These are phyloP conservation scores for Podila epicladia DNA, from an alignment of 192 early-diverging fungal species.

Conservation along the genomic window DNA sequence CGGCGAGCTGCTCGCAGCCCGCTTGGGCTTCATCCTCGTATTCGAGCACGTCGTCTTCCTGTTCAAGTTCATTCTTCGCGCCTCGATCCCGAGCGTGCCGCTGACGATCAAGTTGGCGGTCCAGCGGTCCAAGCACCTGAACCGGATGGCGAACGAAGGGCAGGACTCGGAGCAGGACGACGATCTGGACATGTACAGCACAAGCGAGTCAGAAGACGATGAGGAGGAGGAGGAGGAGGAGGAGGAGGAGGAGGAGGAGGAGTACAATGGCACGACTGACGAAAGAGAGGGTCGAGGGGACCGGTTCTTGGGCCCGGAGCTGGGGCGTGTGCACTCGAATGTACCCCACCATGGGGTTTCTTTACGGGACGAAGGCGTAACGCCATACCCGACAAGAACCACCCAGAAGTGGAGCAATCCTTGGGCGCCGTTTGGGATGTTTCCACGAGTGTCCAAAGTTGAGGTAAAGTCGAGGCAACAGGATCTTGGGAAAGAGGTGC, in stretches of 20 bases:
- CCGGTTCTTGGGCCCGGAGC: not conserved
- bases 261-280: not conserved
- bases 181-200: conserved; percentile 10
- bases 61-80: conserved; percentile 39
- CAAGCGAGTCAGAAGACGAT: not conserved
- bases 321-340: not conserved
- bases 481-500: not conserved
- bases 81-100: conserved; percentile 36
- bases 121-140: conserved; percentile 30
- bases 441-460: not conserved
- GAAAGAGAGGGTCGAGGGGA: not conserved
- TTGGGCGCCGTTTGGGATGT: not conserved
- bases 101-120: conserved; percentile 43
- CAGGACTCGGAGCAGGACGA: conserved; percentile 27
- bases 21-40: conserved; percentile 39
- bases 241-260: not conserved
- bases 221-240: not conserved
- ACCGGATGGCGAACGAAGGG: conserved; percentile 14
- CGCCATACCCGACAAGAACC: not conserved
- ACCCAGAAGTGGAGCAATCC: not conserved
- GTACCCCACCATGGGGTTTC: not conserved
- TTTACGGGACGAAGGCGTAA: not conserved
- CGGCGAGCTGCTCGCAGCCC: conserved; percentile 26
- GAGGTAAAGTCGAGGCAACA: not conserved
- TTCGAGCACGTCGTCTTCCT: conserved; percentile 48